Evolutionary conservation across 495 filamentous ascomycete species (phyloP), one percentile per base, ranked within the genome.

Genomic region (Tetracladium setigerum): DNA sequence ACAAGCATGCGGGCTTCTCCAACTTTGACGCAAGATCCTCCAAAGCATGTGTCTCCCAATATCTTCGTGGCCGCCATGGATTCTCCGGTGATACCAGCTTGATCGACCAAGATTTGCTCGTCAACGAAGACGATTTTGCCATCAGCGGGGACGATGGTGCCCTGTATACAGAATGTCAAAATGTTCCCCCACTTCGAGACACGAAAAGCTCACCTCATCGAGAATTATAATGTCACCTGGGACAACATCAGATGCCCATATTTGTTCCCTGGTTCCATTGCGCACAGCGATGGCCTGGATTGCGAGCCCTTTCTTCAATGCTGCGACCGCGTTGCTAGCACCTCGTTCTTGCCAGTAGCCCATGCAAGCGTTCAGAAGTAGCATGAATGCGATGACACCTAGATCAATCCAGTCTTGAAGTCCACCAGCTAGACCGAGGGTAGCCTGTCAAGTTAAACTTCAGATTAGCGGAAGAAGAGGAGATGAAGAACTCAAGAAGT

Each of bases 61-160:
- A 83, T 78, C 70, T 91, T 95, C 66, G 90, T 85, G 47, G 92
- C 87, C 50, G 89, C 87, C 47, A 95, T 79, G 57, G 89, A 95
- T 69, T 95, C 89, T 50, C 89, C 89, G 27, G 89, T 95, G 58
- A 95, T 86, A 52, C 85, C 77, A 49, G 89, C 95, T 69, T 95
- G 89, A 66, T 95, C 89, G 50, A 95, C 82, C 63, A 94, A 87
- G 42, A 95, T 77, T 71, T 84, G 84, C 46, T 84, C 80, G 57
- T 81, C 77, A 37, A 86, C 79, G 59, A 83, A 86, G 49, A 90
- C 76, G 59, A 95, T 79, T 43, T 81, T 81, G 47, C 89, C 89
- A 63, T 95, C 89, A 55, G 88, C 89, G 41, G 88, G 83, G 62
- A 95, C 81, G 52, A 95, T 92, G 48, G 87, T 89, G 66, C 89